phyloP scores from a whole-genome alignment of 2,329 filamentous ascomycete species.

The Septoria petroselini region DNA sequence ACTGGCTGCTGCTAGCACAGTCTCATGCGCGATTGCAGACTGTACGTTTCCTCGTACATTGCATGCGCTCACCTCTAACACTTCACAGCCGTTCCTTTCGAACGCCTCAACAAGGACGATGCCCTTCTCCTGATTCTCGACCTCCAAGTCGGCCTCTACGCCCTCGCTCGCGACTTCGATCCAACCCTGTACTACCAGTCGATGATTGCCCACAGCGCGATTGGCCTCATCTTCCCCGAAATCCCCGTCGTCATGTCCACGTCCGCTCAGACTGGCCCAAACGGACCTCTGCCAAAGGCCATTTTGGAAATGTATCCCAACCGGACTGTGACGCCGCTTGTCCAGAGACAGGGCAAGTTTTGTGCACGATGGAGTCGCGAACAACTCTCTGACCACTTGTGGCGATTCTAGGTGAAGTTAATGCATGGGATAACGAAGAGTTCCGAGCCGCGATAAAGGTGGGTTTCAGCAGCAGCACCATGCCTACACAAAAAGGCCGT shows the following conservation, averaged over 20 bases:
- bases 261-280: constrained; percentile 66
- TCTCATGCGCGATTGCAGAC: constrained; percentile 13
- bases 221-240: constrained; percentile 62
- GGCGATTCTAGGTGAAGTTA: constrained; percentile 61
- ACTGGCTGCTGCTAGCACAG: constrained; percentile 12
- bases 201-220: constrained; percentile 64
- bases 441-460: constrained; percentile 61
- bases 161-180: constrained; percentile 63
- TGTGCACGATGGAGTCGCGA: background rate
- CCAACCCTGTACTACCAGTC: constrained; percentile 63
- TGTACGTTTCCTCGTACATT: constrained; percentile 9
- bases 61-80: background rate
- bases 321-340: constrained; percentile 52
- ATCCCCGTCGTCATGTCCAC: constrained; percentile 68
- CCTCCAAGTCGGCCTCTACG: constrained; percentile 58
- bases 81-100: constrained; percentile 29
- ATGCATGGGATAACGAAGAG: constrained; percentile 71
- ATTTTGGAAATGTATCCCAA: constrained; percentile 63
- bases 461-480: background rate
- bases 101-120: constrained; percentile 45
- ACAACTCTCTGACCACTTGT: background rate
- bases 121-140: constrained; percentile 56
- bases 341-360: constrained; percentile 57
- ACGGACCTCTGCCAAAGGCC: constrained; percentile 67
- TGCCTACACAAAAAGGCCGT: background rate